Base-by-base conservation (phyloP, 768 basidiomycete genomes). In the Boletus rex-veris region DNA sequence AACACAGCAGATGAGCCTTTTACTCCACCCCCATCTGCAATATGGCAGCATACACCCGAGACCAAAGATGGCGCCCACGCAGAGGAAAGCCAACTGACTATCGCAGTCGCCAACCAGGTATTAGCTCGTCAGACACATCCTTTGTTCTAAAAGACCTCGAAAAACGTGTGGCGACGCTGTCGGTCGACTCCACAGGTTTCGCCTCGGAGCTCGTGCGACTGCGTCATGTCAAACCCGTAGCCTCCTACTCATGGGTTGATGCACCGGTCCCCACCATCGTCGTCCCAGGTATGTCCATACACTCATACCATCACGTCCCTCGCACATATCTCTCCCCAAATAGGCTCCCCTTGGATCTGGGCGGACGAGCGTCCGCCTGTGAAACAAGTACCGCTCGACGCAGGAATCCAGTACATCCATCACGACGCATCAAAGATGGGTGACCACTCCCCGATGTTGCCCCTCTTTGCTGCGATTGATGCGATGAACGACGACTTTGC, bases 341-440 rank as follows among this genome's bases (percentile, higher is more conserved):
- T 8, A 88, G 85, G 85, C 0, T 82, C 80, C 0, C 85, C 86
- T 0, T 76, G 78, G 18, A 67, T 77, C 49, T 88, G 86, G 86
- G 71, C 64, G 4, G 73, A 80, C 24, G 63, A 70, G 1, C 62
- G 74, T 19, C 81, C 69, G 0, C 60, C 75, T 7, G 85, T 87
- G 2, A 81, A 75, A 59, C 74, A 66, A 7, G 81, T 89, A 14
- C 73, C 76, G 4, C 74, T 73, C 12, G 88, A 90, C 62, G 67
- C 63, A 6, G 84, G 82, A 0, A 31, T 73, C 10, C 65, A 70
- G 28, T 78, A 77, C 56, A 64, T 77, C 18, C 83, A 90, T 66
- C 84, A 85, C 55, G 83, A 88, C 65, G 78, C 74, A 19, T 77
- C 73, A 48, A 73, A 72, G 52, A 68, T 76, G 62, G 67, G 68